Base-by-base conservation (phyloP, 108 stramenopile genomes). In the Cyclostephanos tholiformis region DNA sequence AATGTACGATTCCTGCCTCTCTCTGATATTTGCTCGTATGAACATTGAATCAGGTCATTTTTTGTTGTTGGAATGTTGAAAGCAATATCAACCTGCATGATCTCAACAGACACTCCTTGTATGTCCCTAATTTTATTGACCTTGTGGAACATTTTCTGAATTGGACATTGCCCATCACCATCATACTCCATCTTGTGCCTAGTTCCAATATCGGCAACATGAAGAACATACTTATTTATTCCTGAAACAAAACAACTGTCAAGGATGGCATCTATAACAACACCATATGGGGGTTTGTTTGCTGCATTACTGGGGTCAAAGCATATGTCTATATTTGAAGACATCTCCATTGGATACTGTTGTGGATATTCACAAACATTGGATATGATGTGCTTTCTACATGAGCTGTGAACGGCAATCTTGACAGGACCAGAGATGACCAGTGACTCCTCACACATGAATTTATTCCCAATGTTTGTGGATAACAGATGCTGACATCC, bases 201-300 rank as follows among this genome's bases (percentile, higher is more conserved):
- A 20, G 20, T 53, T 25, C 52, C 52, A 53, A 53, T 25, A 25
- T 25, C 25, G 11, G 52, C 52, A 53, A 53, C 52, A 53, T 53
- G 52, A 53, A 53, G 6, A 4, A 53, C 52, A 53, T 22, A 53
- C 20, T 53, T 53, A 25, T 53, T 53, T 25, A 53, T 20, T 25
- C 23, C 25, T 7, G n/a, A 1, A 53, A 53, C 52, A 53, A 7
- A 10, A 10, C 52, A 53, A 25, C 23, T 25, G 6, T 53, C 20
- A 17, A 51, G 50, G 50, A 51, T 51, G 4, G 50, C 50, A 51
- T 51, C 20, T 8, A 51, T 9, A 17, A 51, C 10, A 20, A 4
- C 20, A 20, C 50, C 50, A 51, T 51, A 51, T 20, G 50, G 2
- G 4, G 50, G 50, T 17, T 20, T 51, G 20, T 51, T 51, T 4